These are phyloP conservation scores for Cucumis variabilis DNA, from an alignment of 331 rosid species.

Conservation along the genomic window DNA sequence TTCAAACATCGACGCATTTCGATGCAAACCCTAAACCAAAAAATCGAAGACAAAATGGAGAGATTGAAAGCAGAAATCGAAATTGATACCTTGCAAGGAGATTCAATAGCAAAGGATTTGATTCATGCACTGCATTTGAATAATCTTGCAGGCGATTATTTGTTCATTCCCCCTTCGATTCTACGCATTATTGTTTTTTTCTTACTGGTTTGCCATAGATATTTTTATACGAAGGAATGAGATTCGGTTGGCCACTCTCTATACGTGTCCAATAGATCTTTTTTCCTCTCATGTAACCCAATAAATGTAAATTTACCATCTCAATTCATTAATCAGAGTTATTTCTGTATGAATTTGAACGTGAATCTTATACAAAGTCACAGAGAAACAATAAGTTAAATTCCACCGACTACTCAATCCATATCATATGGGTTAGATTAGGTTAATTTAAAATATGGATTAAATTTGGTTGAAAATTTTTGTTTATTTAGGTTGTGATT, in stretches of 20 bases:
- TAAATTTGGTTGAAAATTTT: no score
- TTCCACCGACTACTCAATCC: no score
- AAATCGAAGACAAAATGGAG: background rate
- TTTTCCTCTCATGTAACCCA: background rate
- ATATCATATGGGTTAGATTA: no score
- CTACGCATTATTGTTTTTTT: background rate
- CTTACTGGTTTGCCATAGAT: background rate
- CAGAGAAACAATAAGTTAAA: no score
- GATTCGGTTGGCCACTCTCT: conserved; percentile 11
- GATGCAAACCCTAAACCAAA: conserved; percentile 3
- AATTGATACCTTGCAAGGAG: background rate
- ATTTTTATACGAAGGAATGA: conserved; percentile 17
- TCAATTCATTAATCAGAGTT: no score
- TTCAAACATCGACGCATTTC: background rate
- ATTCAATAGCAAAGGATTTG: background rate
- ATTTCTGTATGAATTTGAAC: no score
- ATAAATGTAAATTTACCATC: no score
- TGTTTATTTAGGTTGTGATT: no score
- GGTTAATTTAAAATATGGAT: no score
- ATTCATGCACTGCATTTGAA: background rate
- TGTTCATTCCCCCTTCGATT: conserved; percentile 11
- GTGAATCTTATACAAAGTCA: no score
- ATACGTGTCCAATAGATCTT: conserved; percentile 12
- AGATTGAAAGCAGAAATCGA: conserved; percentile 19
- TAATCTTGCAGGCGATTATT: background rate